A percentile compares a stretch with the other conserved stretches of the same genome.
Evolutionary conservation across 1,284 basidiomycete genomes (phyloP).

Genomic region (Puccinia coronata): DNA sequence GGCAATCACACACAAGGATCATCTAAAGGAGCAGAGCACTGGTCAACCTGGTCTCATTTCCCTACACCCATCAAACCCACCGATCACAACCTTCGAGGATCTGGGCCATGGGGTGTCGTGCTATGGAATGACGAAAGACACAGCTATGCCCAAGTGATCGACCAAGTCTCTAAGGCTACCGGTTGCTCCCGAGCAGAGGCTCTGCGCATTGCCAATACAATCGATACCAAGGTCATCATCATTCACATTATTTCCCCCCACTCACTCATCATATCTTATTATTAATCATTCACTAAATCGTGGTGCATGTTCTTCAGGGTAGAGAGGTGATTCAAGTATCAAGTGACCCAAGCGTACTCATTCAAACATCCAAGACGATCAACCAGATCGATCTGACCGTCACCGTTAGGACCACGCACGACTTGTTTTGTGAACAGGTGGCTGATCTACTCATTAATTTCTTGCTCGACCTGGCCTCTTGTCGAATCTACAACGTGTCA

Average conservation of each 20-base stretch:
- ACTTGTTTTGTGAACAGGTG: constrained; percentile 86
- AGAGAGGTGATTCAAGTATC: constrained; percentile 82
- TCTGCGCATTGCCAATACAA: constrained; percentile 66
- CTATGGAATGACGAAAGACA: constrained; percentile 99
- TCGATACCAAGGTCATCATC: constrained; percentile 68
- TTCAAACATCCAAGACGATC: constrained; percentile 78
- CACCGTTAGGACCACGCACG: constrained; percentile 81
- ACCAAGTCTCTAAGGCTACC: constrained; percentile 72
- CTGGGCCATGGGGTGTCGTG: constrained; percentile 78
- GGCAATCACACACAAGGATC: constrained; percentile 11
- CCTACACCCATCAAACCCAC: constrained; percentile 23
- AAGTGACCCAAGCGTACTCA: constrained; percentile 68
- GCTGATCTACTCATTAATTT: constrained; percentile 80
- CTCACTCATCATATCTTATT: constrained; percentile 14
- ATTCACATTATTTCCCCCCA: neutral
- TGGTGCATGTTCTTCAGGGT: constrained; percentile 62
- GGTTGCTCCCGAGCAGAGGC: constrained; percentile 69
- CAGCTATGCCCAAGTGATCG: constrained; percentile 83
- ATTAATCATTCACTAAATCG: constrained; percentile 14
- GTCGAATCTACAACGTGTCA: constrained; percentile 62
- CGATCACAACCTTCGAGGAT: constrained; percentile 50
- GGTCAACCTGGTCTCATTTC: constrained; percentile 40
- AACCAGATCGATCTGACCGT: constrained; percentile 88
- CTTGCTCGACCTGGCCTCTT: constrained; percentile 76
- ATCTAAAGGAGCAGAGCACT: constrained; percentile 18